phyloP scores from a whole-genome alignment of 2,329 filamentous ascomycete genomes.

The Hirsutella thompsonii region DNA sequence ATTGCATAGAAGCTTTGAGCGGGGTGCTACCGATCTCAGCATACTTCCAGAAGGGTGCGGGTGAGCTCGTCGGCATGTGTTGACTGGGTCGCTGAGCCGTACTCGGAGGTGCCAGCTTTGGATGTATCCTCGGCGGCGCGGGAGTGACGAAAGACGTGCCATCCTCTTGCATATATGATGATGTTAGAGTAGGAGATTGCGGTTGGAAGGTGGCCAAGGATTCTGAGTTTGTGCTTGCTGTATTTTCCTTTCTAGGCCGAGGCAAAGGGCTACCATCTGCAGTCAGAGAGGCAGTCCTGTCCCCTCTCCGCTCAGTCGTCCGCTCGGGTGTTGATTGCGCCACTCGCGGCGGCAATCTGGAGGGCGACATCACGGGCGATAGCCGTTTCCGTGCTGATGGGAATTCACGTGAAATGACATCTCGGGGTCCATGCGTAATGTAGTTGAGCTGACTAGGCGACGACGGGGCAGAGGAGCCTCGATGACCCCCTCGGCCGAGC shows the following conservation, averaged over 20 bases:
- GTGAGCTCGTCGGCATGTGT: constrained; percentile 75
- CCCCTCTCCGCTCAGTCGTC: constrained; percentile 23
- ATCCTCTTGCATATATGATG: constrained; percentile 50
- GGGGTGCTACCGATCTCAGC: constrained; percentile 66
- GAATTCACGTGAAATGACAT: constrained; percentile 38
- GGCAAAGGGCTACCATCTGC: constrained; percentile 51
- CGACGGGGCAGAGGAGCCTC: constrained; percentile 58
- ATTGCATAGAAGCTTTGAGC: constrained; percentile 33
- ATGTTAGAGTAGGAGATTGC: constrained; percentile 48
- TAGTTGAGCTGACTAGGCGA: constrained; percentile 50
- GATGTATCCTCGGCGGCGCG: constrained; percentile 59
- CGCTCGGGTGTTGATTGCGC: constrained; percentile 48
- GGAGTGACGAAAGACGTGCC: constrained; percentile 54
- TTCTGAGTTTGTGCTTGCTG: constrained; percentile 17
- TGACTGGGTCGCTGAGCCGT: constrained; percentile 72
- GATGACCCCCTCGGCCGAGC: constrained; percentile 48
- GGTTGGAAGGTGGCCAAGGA: constrained; percentile 37
- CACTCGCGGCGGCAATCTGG: constrained; percentile 33
- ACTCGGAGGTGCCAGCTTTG: constrained; percentile 64
- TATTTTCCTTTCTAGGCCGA: constrained; percentile 34
- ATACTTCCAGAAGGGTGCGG: constrained; percentile 82
- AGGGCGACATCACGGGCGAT: constrained; percentile 38
- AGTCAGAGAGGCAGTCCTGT: constrained; percentile 24
- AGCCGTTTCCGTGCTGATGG: constrained; percentile 38
- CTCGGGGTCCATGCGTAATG: constrained; percentile 44